phyloP scores from a whole-genome alignment of 2,329 filamentous ascomycete species.

The Fonsecaea nubica region DNA sequence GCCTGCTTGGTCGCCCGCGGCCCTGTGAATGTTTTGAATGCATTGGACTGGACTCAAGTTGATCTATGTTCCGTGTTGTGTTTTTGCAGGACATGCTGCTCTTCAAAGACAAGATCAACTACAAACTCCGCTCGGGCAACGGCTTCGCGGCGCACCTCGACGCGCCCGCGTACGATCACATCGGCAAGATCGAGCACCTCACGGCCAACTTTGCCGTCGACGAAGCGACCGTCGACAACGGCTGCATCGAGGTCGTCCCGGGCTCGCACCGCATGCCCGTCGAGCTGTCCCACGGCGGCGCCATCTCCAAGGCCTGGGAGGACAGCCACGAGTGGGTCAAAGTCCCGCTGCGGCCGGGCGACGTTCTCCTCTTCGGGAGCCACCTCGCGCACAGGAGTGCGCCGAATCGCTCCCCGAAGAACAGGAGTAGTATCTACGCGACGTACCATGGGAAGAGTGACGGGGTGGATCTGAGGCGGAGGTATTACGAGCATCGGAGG shows the following conservation, averaged over 20 bases:
- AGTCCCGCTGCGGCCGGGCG: conserved; percentile 43
- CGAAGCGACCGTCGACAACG: conserved; percentile 44
- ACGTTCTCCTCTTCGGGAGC: conserved; percentile 46
- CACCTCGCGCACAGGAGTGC: conserved; percentile 46
- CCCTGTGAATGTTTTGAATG: background rate
- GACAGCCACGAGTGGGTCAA: conserved; percentile 43
- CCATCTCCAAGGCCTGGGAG: conserved; percentile 44
- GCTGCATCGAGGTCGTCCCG: conserved; percentile 46
- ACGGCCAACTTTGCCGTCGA: conserved; percentile 47
- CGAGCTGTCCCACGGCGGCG: conserved; percentile 44
- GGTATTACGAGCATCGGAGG: conserved; percentile 28
- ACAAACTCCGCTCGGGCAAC: conserved; percentile 46
- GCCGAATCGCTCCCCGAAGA: conserved; percentile 40
- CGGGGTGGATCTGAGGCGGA: conserved; percentile 22
- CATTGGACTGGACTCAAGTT: background rate
- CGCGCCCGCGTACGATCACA: conserved; percentile 47
- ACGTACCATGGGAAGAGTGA: conserved; percentile 39
- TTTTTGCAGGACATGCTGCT: conserved; percentile 43
- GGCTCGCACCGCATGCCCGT: conserved; percentile 47
- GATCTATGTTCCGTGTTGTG: too few relatives aligned
- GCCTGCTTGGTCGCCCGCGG: too few relatives aligned
- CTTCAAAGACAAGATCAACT: conserved; percentile 50
- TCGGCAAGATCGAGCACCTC: conserved; percentile 47
- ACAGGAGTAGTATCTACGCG: conserved; percentile 42
- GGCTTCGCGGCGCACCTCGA: conserved; percentile 48